Evolutionary conservation across 441 rosid genomes (phyloP).

Genomic region (Jatropha multifida): DNA sequence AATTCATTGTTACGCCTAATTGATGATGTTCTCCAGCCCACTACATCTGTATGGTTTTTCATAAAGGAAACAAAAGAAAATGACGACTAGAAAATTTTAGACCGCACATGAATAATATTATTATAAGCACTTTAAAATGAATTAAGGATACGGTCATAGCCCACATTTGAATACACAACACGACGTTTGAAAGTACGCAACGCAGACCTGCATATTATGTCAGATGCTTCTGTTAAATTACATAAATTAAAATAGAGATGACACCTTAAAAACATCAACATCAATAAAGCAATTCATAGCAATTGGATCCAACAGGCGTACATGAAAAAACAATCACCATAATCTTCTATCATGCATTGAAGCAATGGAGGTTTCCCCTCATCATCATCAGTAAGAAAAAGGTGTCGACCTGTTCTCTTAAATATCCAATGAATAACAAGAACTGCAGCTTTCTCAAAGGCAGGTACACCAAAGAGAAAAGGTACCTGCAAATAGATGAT

Average conservation of each 20-base stretch:
- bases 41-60: slow-evolving; percentile 55
- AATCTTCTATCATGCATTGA: slow-evolving; percentile 73
- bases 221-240: slow-evolving; percentile 17
- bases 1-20: slow-evolving; percentile 80
- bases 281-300: slow-evolving; percentile 9
- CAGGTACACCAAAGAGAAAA: slow-evolving; percentile 90
- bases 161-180: slow-evolving; percentile 83
- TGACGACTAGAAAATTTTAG: slow-evolving; percentile 14
- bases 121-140: background rate
- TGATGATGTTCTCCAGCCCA: slow-evolving; percentile 98
- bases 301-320: slow-evolving; percentile 30
- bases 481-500: slow-evolving; percentile 65
- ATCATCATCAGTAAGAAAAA: slow-evolving; percentile 84
- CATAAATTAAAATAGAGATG: slow-evolving; percentile 1
- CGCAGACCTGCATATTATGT: slow-evolving; percentile 67
- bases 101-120: background rate
- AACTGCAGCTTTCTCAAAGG: slow-evolving; percentile 83
- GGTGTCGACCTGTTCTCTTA: slow-evolving; percentile 92
- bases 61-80: slow-evolving; percentile 37
- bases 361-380: slow-evolving; percentile 87
- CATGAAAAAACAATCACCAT: slow-evolving; percentile 66
- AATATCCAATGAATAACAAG: slow-evolving; percentile 91
- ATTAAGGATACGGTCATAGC: slow-evolving; percentile 85
- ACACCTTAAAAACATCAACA: slow-evolving; percentile 10
- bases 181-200: slow-evolving; percentile 75